Evolutionary conservation across 2,329 filamentous ascomycete genomes (phyloP).

Genomic region (Aureobasidium sp.): DNA sequence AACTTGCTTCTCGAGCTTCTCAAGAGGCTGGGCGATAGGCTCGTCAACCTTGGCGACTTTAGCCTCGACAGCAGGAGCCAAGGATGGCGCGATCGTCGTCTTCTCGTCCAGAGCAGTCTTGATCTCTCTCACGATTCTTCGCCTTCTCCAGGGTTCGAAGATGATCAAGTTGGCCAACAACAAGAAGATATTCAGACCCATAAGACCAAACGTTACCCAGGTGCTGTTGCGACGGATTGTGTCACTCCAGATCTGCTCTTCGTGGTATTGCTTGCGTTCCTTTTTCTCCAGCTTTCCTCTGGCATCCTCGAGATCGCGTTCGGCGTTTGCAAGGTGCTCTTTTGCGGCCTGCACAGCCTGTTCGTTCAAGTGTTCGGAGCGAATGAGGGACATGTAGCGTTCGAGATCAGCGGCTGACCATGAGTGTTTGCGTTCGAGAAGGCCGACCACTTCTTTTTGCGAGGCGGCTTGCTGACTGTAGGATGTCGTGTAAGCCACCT

Average conservation of each 20-base stretch:
- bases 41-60: not conserved
- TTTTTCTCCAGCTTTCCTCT: constrained; percentile 67
- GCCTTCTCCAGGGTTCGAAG: constrained; percentile 85
- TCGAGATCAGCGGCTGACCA: constrained; percentile 86
- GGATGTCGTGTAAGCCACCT: constrained; percentile 71
- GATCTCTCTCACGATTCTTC: constrained; percentile 71
- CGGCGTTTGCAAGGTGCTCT: constrained; percentile 63
- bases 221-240: constrained; percentile 93
- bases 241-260: constrained; percentile 99
- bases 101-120: constrained; percentile 62
- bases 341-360: constrained; percentile 68
- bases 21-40: constrained; percentile 10
- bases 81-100: constrained; percentile 34
- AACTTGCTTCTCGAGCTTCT: constrained; percentile 20
- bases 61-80: not conserved
- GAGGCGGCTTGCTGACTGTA: constrained; percentile 77
- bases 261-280: constrained; percentile 88
- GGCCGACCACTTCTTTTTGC: constrained; percentile 89
- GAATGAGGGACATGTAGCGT: constrained; percentile 86
- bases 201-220: constrained; percentile 96
- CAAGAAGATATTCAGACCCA: constrained; percentile 90
- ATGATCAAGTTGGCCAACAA: constrained; percentile 81
- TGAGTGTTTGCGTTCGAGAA: constrained; percentile 86
- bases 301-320: constrained; percentile 71
- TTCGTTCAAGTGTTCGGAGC: constrained; percentile 88